Base-by-base conservation (phyloP, 2,329 filamentous ascomycete species). In the Penicillium polonicum region DNA sequence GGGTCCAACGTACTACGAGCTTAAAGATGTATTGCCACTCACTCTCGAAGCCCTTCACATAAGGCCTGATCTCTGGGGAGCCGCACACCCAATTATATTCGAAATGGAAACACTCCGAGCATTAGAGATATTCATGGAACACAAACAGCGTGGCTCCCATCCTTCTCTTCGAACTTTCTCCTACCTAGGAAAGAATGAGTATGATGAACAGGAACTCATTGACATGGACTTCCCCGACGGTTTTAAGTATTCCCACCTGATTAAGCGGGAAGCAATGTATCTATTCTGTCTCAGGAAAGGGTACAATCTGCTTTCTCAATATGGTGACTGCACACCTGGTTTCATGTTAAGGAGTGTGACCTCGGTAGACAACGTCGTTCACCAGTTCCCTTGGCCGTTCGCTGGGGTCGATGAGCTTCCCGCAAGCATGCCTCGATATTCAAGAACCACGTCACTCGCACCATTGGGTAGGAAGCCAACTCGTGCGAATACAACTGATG, bases 351-450 rank as follows among this genome's bases (percentile, higher is more conserved):
- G 21, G 29, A 19, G 23, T 23, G 50, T n/a, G 29, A 33, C 7
- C 3, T 45, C 3, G 15, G 8, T 45, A 13, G 5, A 52, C 39
- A 19, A 35, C 5, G 21, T 35, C 17, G 10, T 25, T 19, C 5
- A n/a, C 29, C 8, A 31, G 21, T 10, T 45, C 4, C 50, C 50
- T 52, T 52, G 50, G 50, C 50, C 50, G 7, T 45, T 52, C 21
- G 50, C 17, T 27, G 8, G 13, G 19, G 7, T 45, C 17, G 50
- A 45, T 25, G 50, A 42, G 27, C 39, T 52, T 9, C 50, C 50
- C 5, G 15, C 10, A 36, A 23, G 50, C 50, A 36, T 45, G 21
- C 39, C 39, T 23, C 29, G n/a, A 33, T 25, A 38, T 27, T 17
- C 15, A 5, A 50, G 23, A 23, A 17, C 13, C 13, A 25, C 2